Base-by-base conservation (phyloP, 164 flowering plant species). In the Echeveria elegans region DNA sequence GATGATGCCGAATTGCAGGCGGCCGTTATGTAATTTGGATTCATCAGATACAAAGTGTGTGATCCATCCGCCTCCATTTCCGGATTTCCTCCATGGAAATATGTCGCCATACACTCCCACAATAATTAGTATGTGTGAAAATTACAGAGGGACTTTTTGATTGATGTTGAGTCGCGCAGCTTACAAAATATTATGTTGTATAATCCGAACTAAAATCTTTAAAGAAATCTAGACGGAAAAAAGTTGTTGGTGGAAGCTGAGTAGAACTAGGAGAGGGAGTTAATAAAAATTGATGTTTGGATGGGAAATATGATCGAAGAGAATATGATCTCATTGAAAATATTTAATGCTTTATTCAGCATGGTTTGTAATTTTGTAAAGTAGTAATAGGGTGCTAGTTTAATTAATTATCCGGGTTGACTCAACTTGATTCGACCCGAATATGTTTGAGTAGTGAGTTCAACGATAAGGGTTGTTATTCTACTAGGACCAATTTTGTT, bases 21-120 rank as follows among this genome's bases (percentile, higher is more conserved):
- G 24, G 61, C 18, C 6, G 61, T 83, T 18, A 77, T 75, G 69
- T 81, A 85, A 41, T 77, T 77, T 3, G 95, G 95, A 71, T 87
- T 92, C 95, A 88, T 87, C 52, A 92, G 81, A 64, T 75, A 74
- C 23, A 92, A 86, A 0, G 91, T 92, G 61, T 89, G 98, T 18
- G 85, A 59, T 5, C 89, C 90, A 38, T 66, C 32, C 11, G 75
- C 80, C 75, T 84, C 88, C 70, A 86, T 83, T 76, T 88, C 98
- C 19, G 95, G 74, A 70, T 63, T 72, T 38, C 48, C 48, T 41
- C 90, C 90, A 58, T 85, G 88, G 74, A 75, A 89, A 82, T 84
- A 88, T 58, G 88, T 78, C 61, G 87, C 66, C 66, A 63, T 63
- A n/a, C n/a, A n/a, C n/a, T n/a, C n/a, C n/a, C n/a, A n/a, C n/a